These are phyloP conservation scores for Camelina laxa DNA, from an alignment of 345 rosid species.

Conservation along the genomic window DNA sequence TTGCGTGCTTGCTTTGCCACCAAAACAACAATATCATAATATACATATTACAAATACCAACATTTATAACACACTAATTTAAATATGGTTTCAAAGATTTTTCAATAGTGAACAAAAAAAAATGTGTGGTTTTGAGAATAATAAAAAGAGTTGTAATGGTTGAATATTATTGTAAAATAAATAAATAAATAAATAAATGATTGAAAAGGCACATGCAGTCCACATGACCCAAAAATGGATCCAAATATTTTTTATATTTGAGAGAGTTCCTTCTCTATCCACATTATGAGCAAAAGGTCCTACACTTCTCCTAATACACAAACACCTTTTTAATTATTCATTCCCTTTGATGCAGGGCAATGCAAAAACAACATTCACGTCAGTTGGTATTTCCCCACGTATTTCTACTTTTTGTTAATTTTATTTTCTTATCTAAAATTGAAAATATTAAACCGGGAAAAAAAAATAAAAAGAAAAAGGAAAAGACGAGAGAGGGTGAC, in stretches of 20 bases:
- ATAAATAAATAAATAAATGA: not conserved
- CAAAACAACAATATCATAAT: not conserved
- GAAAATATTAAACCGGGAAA: constrained; percentile 31
- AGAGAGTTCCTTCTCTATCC: constrained; percentile 15
- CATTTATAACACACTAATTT: not conserved
- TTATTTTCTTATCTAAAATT: not conserved
- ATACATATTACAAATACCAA: not conserved
- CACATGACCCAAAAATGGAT: constrained; percentile 30
- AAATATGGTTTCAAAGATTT: not conserved
- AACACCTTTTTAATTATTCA: constrained; percentile 13
- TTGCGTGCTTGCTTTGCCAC: not conserved
- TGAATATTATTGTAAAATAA: not conserved
- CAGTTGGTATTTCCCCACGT: constrained; percentile 17
- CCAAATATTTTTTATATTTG: not conserved
- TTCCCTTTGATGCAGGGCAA: constrained; percentile 35
- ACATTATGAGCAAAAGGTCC: constrained; percentile 32
- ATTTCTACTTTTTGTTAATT: not conserved
- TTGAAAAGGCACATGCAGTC: constrained; percentile 38
- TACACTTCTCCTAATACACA: not conserved
- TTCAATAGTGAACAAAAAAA: not conserved
- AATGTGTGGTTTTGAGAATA: not conserved
- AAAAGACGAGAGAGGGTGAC: constrained; percentile 26
- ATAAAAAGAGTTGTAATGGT: constrained; percentile 13
- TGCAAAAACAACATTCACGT: no score
- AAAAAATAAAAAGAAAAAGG: not conserved